Evolutionary conservation across 805 yeast genomes (phyloP).

Genomic region (Hanseniaspora guilliermondii): DNA sequence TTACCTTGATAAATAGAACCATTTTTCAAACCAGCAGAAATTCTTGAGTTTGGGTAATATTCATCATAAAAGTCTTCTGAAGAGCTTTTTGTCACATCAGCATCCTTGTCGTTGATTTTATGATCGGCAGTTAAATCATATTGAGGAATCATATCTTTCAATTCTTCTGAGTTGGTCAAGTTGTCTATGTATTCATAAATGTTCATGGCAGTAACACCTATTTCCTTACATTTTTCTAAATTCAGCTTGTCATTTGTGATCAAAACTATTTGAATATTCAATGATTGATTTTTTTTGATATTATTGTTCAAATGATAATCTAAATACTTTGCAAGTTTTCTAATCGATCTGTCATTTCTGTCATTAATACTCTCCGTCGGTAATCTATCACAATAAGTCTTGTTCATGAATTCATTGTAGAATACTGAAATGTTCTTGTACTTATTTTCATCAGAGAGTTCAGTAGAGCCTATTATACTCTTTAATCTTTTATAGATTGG

Average conservation of each 20-base stretch:
- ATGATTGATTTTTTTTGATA: neutral
- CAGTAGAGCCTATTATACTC: constrained; percentile 46
- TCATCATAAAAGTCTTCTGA: constrained; percentile 45
- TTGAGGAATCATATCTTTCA: constrained; percentile 66
- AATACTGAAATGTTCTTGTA: constrained; percentile 79
- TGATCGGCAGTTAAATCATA: constrained; percentile 9
- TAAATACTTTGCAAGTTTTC: constrained; percentile 65
- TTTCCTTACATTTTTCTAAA: constrained; percentile 40
- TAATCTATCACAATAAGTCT: constrained; percentile 51
- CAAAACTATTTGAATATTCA: constrained; percentile 38
- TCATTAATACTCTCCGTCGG: constrained; percentile 70
- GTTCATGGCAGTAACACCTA: constrained; percentile 43
- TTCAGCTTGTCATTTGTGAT: constrained; percentile 72
- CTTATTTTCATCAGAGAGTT: constrained; percentile 29
- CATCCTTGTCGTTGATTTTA: constrained; percentile 23
- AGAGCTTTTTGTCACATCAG: constrained; percentile 21
- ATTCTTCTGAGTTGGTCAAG: constrained; percentile 59
- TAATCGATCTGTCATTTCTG: constrained; percentile 80
- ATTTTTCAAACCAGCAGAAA: constrained; percentile 80
- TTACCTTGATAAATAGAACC: constrained; percentile 82
- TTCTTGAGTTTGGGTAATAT: constrained; percentile 65
- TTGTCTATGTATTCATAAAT: constrained; percentile 58
- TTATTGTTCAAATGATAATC: constrained; percentile 42
- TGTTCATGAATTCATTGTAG: constrained; percentile 78
- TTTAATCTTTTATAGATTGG: constrained; percentile 82